Percentiles rank a stretch among this genome's conserved stretches.
phyloP scores from a whole-genome alignment of 1,284 basidiomycete species.

The Hymenochaete sp. region DNA sequence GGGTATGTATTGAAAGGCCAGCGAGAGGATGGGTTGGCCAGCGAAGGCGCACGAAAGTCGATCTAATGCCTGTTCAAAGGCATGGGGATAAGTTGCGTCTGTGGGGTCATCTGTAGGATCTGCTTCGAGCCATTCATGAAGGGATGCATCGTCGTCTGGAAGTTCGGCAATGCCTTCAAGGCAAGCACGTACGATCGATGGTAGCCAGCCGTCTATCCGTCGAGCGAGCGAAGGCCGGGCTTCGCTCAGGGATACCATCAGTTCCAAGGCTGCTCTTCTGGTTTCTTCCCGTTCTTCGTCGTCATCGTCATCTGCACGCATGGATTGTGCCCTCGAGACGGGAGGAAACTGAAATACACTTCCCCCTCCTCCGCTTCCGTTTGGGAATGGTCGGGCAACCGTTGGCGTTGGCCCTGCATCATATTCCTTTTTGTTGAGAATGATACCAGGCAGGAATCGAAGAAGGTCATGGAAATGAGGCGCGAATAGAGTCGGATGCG shows the following conservation, averaged over 20 bases:
- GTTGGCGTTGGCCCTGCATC: constrained; percentile 72
- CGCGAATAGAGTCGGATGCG: constrained; percentile 58
- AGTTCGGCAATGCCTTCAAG: constrained; percentile 76
- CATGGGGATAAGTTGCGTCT: constrained; percentile 65
- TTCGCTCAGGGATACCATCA: constrained; percentile 70
- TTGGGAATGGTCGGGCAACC: constrained; percentile 54
- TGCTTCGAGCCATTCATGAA: constrained; percentile 59
- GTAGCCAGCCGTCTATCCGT: constrained; percentile 57
- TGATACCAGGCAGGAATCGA: constrained; percentile 54
- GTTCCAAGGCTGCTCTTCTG: constrained; percentile 58
- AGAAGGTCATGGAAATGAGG: constrained; percentile 56
- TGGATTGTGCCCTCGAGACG: constrained; percentile 21
- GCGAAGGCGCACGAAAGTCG: constrained; percentile 68
- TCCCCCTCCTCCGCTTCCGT: constrained; percentile 17
- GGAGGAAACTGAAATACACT: constrained; percentile 50
- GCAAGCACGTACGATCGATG: constrained; percentile 58
- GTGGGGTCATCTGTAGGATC: constrained; percentile 66
- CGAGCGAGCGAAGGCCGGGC: constrained; percentile 60
- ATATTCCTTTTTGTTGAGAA: constrained; percentile 42
- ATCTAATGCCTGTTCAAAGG: constrained; percentile 74
- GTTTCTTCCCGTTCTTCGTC: constrained; percentile 37
- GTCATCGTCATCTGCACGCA: constrained; percentile 25
- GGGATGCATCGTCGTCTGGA: constrained; percentile 44
- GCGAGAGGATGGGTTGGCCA: constrained; percentile 60
- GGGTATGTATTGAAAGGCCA: constrained; percentile 71